Conservation (phyloP, 2,329 filamentous ascomycete genomes). For the Alternaria atra region DNA sequence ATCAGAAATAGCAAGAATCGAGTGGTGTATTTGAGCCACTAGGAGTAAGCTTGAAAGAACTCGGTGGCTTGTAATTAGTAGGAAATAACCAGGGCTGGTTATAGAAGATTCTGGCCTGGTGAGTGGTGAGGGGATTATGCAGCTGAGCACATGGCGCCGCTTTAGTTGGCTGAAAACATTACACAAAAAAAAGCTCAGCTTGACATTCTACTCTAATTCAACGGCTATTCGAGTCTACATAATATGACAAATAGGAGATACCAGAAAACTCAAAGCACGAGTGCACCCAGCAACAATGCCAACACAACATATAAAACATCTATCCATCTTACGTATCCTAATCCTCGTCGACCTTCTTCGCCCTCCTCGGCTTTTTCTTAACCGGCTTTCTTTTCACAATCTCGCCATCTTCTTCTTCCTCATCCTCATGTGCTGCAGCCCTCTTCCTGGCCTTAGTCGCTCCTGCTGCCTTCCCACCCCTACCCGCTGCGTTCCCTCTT, state of each 20-base stretch:
- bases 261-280: too few species aligned
- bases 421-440: neutral
- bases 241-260: too few species aligned
- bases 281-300: too few species aligned
- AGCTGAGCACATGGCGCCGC: neutral
- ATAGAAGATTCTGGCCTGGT: neutral
- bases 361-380: neutral
- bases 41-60: neutral
- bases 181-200: neutral
- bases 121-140: conserved; percentile 1
- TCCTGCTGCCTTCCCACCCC: neutral
- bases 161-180: conserved; percentile 8
- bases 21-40: neutral
- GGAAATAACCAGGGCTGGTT: neutral
- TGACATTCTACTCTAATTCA: neutral
- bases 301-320: neutral
- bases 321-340: neutral
- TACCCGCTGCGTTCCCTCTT: neutral
- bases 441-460: neutral
- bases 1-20: neutral
- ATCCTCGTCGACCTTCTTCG: neutral
- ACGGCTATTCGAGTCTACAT: too few species aligned
- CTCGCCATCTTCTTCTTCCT: neutral
- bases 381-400: neutral
- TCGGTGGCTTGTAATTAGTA: neutral